These are phyloP conservation scores for Mortierella sp. DNA, from an alignment of 371 early-diverging fungal species.

Conservation along the genomic window DNA sequence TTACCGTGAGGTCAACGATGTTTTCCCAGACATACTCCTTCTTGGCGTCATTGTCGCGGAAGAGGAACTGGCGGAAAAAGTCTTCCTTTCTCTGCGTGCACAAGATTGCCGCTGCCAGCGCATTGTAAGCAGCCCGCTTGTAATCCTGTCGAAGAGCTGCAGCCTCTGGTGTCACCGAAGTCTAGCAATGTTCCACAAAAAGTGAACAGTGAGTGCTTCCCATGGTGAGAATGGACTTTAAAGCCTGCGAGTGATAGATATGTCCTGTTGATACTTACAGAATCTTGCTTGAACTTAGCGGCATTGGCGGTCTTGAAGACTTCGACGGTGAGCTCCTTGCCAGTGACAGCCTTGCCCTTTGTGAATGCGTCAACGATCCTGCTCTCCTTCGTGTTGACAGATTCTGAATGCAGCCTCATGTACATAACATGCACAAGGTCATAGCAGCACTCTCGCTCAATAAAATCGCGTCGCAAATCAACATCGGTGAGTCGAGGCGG, in stretches of 20 bases:
- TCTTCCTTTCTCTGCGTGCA: slow-evolving; percentile 65
- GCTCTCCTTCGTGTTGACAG: slow-evolving; percentile 59
- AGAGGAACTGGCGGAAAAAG: slow-evolving; percentile 64
- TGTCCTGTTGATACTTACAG: slow-evolving; percentile 16
- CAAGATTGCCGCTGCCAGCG: slow-evolving; percentile 67
- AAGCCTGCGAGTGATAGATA: neutral
- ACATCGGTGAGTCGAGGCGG: slow-evolving; percentile 49
- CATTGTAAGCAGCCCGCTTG: slow-evolving; percentile 76
- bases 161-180: slow-evolving; percentile 37
- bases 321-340: slow-evolving; percentile 53
- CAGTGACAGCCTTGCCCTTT: slow-evolving; percentile 30
- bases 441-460: slow-evolving; percentile 64
- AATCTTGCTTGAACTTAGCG: slow-evolving; percentile 51
- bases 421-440: slow-evolving; percentile 57
- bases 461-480: slow-evolving; percentile 57
- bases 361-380: slow-evolving; percentile 54
- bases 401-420: slow-evolving; percentile 54
- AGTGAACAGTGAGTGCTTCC: neutral
- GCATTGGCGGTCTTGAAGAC: slow-evolving; percentile 54
- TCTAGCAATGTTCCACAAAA: slow-evolving; percentile 17
- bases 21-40: slow-evolving; percentile 66
- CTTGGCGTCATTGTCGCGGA: slow-evolving; percentile 59
- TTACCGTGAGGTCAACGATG: slow-evolving; percentile 62
- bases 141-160: slow-evolving; percentile 47
- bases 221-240: neutral